These are phyloP conservation scores for Funneliformis caledonium DNA, from an alignment of 371 early-diverging fungal species.

Conservation along the genomic window DNA sequence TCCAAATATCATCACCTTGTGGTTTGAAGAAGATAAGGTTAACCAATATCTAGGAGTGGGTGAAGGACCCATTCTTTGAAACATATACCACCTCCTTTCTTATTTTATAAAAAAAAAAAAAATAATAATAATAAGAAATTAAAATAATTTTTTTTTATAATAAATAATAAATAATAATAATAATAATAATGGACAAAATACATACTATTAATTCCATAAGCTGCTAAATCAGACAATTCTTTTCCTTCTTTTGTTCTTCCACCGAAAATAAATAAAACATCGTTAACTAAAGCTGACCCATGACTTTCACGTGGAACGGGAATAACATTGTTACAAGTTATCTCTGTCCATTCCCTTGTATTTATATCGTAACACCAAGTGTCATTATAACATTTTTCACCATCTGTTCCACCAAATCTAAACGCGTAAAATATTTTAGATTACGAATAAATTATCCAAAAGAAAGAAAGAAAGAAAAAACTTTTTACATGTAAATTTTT, in stretches of 20 bases:
- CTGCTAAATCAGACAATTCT: conserved; percentile 71
- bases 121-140: conserved; percentile 5
- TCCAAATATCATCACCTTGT: conserved; percentile 70
- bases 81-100: conserved; percentile 75
- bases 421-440: not conserved
- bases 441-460: not conserved
- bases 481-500: conserved; percentile 64
- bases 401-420: conserved; percentile 80
- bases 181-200: not conserved
- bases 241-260: conserved; percentile 66
- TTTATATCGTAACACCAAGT: conserved; percentile 74
- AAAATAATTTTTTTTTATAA: not conserved
- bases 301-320: conserved; percentile 74
- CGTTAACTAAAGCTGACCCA: conserved; percentile 68
- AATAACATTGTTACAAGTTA: conserved; percentile 64
- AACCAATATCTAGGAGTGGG: conserved; percentile 71
- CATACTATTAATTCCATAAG: conserved; percentile 71
- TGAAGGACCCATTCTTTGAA: conserved; percentile 73
- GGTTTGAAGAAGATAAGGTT: conserved; percentile 66
- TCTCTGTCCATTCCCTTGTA: conserved; percentile 60
- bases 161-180: not conserved
- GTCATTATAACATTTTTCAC: conserved; percentile 71
- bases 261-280: conserved; percentile 78
- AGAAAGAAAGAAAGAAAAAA: not conserved
- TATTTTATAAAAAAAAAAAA: conserved; percentile 2